Evolutionary conservation across 78 protist genomes (phyloP), one percentile per base, ranked within the genome.

Genomic region (Trichosphaerium sp.): DNA sequence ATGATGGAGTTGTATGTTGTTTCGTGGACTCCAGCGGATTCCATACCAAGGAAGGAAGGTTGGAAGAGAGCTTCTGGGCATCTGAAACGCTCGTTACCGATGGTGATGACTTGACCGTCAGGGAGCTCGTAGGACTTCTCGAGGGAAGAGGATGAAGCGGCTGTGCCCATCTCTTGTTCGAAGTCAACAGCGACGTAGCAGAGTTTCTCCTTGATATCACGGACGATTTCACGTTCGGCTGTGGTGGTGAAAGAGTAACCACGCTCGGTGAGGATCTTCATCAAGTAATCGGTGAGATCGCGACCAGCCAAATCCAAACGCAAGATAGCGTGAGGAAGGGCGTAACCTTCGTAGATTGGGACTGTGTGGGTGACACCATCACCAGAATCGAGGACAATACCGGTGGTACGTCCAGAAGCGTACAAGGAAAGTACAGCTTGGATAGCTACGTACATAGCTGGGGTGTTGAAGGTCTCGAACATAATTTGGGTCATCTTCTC

Each of bases 331-430:
- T 89, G 90, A 26, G 88, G 89, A 1, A 88, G 83, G 4, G 86
- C 65, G 60, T 78, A 75, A 2, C 95, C 95, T 52, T 96, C 94
- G 75, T 78, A 88, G 69, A 96, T 52, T 44, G 99, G 99, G 11
- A 89, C 94, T 28, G 82, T 40, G 71, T 85, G 85, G n/a, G 94
- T 43, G 32, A 74, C 85, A 38, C 96, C 95, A 15, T 88, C 94
- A 15, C 99, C 99, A 38, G 88, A 71, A 69, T 93, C 96, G 29
- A 95, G n/a, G 18, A 96, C 98, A 31, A 88, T 40, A 32, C 99
- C 94, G 8, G 86, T 89, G 67, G 77, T 76, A 25, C 73, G 65
- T 51, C 84, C 88, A 21, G 56, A 38, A 18, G 88, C 80, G 56
- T 83, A 78, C 54, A 94, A 74, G n/a, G 95, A 52, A 6, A 93